Evolutionary conservation across 1,284 basidiomycete species (phyloP), one percentile per base, ranked within the genome.

Genomic region (Abortiporus biennis): DNA sequence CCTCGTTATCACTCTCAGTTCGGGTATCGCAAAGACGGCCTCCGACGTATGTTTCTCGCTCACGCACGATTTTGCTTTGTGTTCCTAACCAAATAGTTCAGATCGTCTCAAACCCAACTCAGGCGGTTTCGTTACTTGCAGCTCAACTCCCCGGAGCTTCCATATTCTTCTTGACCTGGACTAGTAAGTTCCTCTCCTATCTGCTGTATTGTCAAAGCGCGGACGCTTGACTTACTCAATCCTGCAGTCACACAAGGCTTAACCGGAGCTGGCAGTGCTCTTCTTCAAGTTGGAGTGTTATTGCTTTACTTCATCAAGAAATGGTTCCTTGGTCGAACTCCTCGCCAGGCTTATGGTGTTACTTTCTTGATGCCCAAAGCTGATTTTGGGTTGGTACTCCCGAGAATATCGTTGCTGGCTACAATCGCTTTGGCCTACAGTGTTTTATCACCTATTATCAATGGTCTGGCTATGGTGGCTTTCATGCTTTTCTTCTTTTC

Each of bases 141-240:
- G 58, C 61, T 11, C 71, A 82, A 44, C 71, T 91, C 30, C 85
- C 87, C 2, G 68, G 69, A 12, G 85, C 84, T 0, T 84, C 83
- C 11, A 80, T 79, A 12, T 91, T 90, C 72, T 91, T 90, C 71
- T 67, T 91, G 47, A 86, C 84, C 8, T 85, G 82, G 57, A 76
- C 82, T 55, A 62, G 81, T 69, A 56, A 48, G 62, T 47, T 3
- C 17, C 29, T 22, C 43, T 42, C 30, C 32, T 24, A 33, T 16
- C 25, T 21, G 16, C 20, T 19, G 3, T 33, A 16, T 30, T 17
- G 25, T 12, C 27, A 32, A 19, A 45, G 16, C 31, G 27, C 37
- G 15, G 38, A 9, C 27, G 8, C 38, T 8, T 23, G 17, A 32
- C 9, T 41, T 13, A 22, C 8, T 9, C 27, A 8, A n/a, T 8